Percentiles rank a stretch among this genome's conserved stretches.
These are phyloP conservation scores for Syzygium syzygioides DNA, from an alignment of 441 rosid genomes.

Conservation along the genomic window DNA sequence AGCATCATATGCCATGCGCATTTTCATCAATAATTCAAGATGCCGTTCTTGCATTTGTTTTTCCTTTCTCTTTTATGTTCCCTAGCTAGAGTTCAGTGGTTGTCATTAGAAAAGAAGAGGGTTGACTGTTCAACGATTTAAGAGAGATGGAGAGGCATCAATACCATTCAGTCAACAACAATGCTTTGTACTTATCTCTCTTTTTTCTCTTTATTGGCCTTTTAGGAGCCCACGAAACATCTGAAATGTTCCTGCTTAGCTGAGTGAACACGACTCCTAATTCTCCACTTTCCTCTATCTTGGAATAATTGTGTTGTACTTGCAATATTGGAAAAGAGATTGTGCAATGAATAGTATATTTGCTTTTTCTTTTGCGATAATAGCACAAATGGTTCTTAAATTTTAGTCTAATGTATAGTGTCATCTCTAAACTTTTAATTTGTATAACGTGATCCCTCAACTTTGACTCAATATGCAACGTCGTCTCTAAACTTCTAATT, in stretches of 20 bases:
- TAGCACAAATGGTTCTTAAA: background rate
- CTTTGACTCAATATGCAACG: background rate
- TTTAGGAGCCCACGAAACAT: background rate
- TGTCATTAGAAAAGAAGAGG: background rate
- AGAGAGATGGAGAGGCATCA: background rate
- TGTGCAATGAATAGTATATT: background rate
- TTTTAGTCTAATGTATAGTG: background rate
- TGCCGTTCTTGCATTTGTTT: background rate
- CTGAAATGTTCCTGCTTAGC: background rate
- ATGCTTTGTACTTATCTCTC: background rate
- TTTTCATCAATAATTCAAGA: background rate
- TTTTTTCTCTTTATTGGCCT: background rate
- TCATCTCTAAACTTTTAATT: background rate
- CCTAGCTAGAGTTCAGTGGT: background rate
- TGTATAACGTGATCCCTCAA: background rate
- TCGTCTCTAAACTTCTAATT: background rate
- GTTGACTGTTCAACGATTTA: background rate
- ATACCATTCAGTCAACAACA: background rate
- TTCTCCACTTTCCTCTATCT: background rate
- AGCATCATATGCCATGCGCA: background rate
- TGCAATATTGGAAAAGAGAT: background rate
- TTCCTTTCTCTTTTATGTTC: background rate
- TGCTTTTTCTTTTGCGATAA: background rate
- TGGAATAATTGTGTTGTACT: background rate
- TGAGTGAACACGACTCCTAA: background rate